Evolutionary conservation across 106 monocot genomes (phyloP).

Genomic region (Iris macrosiphon): DNA sequence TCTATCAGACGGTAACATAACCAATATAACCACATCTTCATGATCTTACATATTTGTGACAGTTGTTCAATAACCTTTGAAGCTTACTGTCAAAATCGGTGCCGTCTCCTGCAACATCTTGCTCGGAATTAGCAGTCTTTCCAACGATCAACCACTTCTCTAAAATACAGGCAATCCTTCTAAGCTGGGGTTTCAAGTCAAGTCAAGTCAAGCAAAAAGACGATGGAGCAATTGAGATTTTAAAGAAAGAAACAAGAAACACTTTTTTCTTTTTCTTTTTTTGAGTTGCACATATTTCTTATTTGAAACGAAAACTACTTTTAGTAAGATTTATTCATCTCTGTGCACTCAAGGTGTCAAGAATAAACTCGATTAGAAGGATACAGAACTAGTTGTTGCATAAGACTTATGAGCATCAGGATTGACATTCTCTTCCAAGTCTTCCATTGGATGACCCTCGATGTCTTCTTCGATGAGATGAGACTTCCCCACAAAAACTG

Average conservation of each 20-base stretch:
- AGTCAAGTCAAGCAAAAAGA: constrained; percentile 18
- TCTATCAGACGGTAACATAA: too few species aligned
- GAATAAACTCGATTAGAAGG: constrained; percentile 11
- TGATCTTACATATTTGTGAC: constrained; percentile 20
- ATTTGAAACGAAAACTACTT: background rate
- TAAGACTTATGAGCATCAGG: constrained; percentile 8
- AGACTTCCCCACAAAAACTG: constrained; percentile 36
- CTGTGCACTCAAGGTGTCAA: background rate
- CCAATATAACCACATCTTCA: too few species aligned
- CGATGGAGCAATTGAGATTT: too few species aligned
- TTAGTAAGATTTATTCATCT: background rate
- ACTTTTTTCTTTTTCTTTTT: too few species aligned
- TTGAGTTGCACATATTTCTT: too few species aligned
- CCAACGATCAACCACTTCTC: constrained; percentile 35
- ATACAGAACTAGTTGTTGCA: constrained; percentile 37
- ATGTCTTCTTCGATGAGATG: constrained; percentile 58
- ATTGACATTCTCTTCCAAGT: background rate
- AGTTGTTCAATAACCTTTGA: constrained; percentile 34
- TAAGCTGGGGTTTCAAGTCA: constrained; percentile 38
- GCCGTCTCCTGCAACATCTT: background rate
- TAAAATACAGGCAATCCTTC: constrained; percentile 34
- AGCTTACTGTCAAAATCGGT: constrained; percentile 14
- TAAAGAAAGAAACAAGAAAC: background rate
- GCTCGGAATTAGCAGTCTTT: background rate
- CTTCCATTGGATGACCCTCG: constrained; percentile 21